Evolutionary conservation across 1,284 basidiomycete genomes (phyloP).

Genomic region (Neonothopanus nambi): DNA sequence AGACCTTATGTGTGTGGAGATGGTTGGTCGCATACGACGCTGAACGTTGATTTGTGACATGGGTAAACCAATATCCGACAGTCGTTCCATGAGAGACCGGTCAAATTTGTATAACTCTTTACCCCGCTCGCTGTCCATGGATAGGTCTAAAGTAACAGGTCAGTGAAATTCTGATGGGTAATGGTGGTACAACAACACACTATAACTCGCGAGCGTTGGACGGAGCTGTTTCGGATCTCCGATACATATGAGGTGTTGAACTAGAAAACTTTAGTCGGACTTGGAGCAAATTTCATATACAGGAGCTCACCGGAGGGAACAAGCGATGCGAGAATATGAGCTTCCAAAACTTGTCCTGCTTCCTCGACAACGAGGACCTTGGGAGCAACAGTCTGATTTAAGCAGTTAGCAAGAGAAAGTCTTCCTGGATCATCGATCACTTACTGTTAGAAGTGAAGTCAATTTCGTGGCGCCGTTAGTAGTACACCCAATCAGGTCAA

Average conservation of each 20-base stretch:
- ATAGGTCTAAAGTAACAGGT: conserved; percentile 39
- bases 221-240: conserved; percentile 74
- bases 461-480: conserved; percentile 75
- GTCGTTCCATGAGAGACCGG: conserved; percentile 63
- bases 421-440: conserved; percentile 6
- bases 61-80: conserved; percentile 46
- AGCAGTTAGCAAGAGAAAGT: background rate
- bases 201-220: conserved; percentile 63
- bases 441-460: conserved; percentile 54
- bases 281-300: conserved; percentile 9
- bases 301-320: conserved; percentile 44
- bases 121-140: conserved; percentile 52
- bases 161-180: background rate
- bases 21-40: conserved; percentile 58
- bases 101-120: conserved; percentile 55
- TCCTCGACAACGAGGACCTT: conserved; percentile 66
- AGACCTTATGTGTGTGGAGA: conserved; percentile 49
- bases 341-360: conserved; percentile 77
- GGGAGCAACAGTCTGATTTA: conserved; percentile 48
- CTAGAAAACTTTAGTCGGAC: conserved; percentile 18
- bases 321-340: conserved; percentile 63
- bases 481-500: conserved; percentile 70
- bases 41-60: conserved; percentile 65
- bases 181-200: conserved; percentile 36
- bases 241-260: conserved; percentile 66